These are phyloP conservation scores for Penicillium tannophilum DNA, from an alignment of 495 filamentous ascomycete genomes.

Conservation along the genomic window DNA sequence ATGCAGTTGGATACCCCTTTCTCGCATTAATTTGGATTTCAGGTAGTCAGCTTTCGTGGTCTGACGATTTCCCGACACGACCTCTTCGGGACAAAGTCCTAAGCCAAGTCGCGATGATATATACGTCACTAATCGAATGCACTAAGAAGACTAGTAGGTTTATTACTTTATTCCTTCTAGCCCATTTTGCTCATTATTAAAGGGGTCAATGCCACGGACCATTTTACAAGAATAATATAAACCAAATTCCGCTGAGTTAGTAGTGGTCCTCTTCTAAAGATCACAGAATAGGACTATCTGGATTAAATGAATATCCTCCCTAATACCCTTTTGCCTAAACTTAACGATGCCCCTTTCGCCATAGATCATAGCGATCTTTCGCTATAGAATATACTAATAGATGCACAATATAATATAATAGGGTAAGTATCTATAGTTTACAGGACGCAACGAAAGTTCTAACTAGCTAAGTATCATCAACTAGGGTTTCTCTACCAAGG, in stretches of 20 bases:
- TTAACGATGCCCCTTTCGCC: slow-evolving; percentile 16
- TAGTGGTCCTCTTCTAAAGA: slow-evolving; percentile 12
- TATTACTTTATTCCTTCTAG: slow-evolving; percentile 1
- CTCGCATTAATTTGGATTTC: too few relatives aligned
- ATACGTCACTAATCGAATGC: slow-evolving; percentile 17
- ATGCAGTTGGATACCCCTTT: too few relatives aligned
- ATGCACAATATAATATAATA: slow-evolving; percentile 12
- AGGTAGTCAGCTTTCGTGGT: too few relatives aligned
- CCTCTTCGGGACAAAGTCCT: slow-evolving; percentile 20
- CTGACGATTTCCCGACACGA: slow-evolving; percentile 13
- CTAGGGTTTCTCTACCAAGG: slow-evolving; percentile 10
- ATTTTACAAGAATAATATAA: slow-evolving; percentile 11
- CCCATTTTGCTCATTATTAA: too few relatives aligned
- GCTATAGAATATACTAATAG: slow-evolving; percentile 10
- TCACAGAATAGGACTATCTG: slow-evolving; percentile 15
- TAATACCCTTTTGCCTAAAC: slow-evolving; percentile 16
- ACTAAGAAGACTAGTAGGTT: slow-evolving; percentile 16
- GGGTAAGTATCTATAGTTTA: slow-evolving; percentile 10
- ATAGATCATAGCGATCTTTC: too few relatives aligned
- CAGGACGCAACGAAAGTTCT: slow-evolving; percentile 5
- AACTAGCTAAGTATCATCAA: slow-evolving; percentile 10
- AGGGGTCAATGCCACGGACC: too few relatives aligned
- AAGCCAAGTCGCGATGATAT: slow-evolving; percentile 10
- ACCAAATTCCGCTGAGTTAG: slow-evolving; percentile 11
- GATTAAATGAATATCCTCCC: slow-evolving; percentile 15